phyloP scores from a whole-genome alignment of 2,329 filamentous ascomycete species.

The Trichoderma harzianum region DNA sequence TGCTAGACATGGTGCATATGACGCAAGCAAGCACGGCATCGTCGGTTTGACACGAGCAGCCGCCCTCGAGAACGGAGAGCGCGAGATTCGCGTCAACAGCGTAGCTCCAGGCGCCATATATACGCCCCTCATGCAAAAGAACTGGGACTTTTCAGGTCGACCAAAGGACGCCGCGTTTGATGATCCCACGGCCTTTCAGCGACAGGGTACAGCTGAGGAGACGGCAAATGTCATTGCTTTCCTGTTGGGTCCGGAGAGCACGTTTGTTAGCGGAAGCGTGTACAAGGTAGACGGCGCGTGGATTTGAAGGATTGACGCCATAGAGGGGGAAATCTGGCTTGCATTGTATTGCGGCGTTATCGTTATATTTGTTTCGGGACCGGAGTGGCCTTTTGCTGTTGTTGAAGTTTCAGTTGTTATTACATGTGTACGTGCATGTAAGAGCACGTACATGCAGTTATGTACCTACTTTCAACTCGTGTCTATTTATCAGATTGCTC shows the following conservation, averaged over 20 bases:
- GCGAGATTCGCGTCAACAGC: conserved; percentile 43
- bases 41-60: conserved; percentile 34
- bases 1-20: conserved; percentile 32
- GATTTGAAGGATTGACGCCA: conserved; percentile 25
- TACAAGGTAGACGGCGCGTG: conserved; percentile 45
- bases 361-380: not conserved
- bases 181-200: conserved; percentile 39
- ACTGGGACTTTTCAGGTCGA: conserved; percentile 33
- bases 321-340: not conserved
- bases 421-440: not conserved
- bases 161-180: conserved; percentile 40
- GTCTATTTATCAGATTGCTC: not conserved
- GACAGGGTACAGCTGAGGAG: conserved; percentile 47
- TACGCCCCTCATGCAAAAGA: conserved; percentile 46
- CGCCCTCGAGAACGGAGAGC: conserved; percentile 35
- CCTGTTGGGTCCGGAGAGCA: conserved; percentile 45
- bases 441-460: not conserved
- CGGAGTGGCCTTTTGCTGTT: not conserved
- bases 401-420: not conserved
- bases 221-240: conserved; percentile 46
- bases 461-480: not conserved
- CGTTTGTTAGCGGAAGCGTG: conserved; percentile 44
- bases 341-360: conserved; percentile 15
- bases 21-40: conserved; percentile 35
- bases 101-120: conserved; percentile 47